Evolutionary conservation across 306 rosid species (phyloP).

Genomic region (Begonia fuchsioides): DNA sequence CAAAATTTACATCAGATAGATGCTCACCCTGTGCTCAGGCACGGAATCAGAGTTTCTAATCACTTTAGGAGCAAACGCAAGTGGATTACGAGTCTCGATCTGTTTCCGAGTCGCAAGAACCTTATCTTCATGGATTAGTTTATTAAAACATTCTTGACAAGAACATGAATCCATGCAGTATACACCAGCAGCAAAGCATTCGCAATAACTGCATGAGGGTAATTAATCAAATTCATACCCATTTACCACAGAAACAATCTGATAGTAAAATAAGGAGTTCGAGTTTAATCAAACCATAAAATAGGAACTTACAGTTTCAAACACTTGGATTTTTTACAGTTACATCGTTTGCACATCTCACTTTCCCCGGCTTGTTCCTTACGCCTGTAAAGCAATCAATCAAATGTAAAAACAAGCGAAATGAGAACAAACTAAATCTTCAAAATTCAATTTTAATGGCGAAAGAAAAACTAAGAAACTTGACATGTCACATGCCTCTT

Average conservation of each 20-base stretch:
- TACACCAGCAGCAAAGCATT: slow-evolving; percentile 22
- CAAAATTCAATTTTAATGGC: neutral
- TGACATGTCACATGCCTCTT: slow-evolving; percentile 9
- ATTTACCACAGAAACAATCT: neutral
- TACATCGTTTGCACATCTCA: slow-evolving; percentile 18
- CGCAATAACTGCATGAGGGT: slow-evolving; percentile 14
- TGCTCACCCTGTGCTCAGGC: slow-evolving; percentile 13
- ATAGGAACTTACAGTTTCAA: slow-evolving; percentile 13
- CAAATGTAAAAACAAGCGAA: neutral
- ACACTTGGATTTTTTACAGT: slow-evolving; percentile 19
- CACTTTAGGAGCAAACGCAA: slow-evolving; percentile 25
- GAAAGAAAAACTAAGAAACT: neutral
- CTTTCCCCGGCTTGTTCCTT: slow-evolving; percentile 11
- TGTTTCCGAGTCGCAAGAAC: slow-evolving; percentile 16
- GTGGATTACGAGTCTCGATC: slow-evolving; percentile 19
- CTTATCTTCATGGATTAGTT: slow-evolving; percentile 11
- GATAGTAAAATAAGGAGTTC: neutral
- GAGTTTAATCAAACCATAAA: neutral
- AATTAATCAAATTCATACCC: neutral
- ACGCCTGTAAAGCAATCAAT: slow-evolving; percentile 3
- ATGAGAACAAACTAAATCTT: neutral
- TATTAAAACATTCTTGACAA: slow-evolving; percentile 17
- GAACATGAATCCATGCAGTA: slow-evolving; percentile 19
- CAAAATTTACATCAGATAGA: neutral
- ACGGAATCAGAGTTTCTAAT: slow-evolving; percentile 5